Percentiles rank a stretch among this genome's conserved stretches.
phyloP scores from a whole-genome alignment of 148 eudicot genomes.

The Vaccinium darrowii region DNA sequence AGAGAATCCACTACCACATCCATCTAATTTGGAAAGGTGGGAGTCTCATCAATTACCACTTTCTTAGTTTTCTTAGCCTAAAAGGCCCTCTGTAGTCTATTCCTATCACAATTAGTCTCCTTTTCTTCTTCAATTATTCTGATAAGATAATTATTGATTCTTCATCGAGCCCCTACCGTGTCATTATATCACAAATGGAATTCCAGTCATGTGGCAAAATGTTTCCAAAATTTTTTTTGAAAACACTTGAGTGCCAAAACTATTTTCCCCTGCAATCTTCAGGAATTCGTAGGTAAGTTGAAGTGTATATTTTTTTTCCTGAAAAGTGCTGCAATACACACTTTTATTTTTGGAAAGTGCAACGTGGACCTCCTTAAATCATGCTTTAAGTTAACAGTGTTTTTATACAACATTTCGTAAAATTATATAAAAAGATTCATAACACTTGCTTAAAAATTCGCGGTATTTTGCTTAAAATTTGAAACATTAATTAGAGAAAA shows the following conservation, averaged over 20 bases:
- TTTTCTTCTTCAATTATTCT: not conserved
- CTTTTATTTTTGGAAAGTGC: too few species aligned
- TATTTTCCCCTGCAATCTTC: not conserved
- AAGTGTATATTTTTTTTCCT: too few species aligned
- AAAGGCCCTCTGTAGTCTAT: not conserved
- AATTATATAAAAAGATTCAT: not conserved
- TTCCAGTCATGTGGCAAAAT: not conserved
- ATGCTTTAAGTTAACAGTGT: too few species aligned
- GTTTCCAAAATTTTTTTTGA: not conserved
- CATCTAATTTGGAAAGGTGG: not conserved
- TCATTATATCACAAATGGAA: not conserved
- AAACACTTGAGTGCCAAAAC: not conserved
- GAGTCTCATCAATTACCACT: slow-evolving; percentile 6
- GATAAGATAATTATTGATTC: not conserved
- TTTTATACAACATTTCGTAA: not conserved
- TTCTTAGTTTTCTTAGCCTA: slow-evolving; percentile 2
- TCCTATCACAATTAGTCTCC: not conserved
- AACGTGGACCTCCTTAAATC: too few species aligned
- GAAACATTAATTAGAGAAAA: too few species aligned
- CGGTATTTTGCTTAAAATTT: not conserved
- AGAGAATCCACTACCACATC: not conserved
- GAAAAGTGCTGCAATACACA: not conserved
- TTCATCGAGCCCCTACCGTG: not conserved
- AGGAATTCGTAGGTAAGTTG: not conserved
- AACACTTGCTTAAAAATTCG: too few species aligned